A percentile compares a stretch with the other conserved stretches of the same genome.
Evolutionary conservation across 176 grass and related monocot species (phyloP).

Genomic region (Eremochloa ophiuroides): DNA sequence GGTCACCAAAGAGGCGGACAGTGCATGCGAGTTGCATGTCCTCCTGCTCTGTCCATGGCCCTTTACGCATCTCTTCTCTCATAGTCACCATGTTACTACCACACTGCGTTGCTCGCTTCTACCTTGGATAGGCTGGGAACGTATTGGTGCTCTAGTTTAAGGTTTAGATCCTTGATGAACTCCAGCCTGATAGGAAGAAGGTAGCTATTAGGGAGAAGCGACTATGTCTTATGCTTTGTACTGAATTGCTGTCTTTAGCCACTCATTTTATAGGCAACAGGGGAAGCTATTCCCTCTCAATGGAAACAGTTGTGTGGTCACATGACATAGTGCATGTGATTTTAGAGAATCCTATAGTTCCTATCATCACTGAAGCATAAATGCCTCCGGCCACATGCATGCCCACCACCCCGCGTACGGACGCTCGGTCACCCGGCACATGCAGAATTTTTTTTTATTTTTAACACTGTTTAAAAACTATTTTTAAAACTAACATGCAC

Average conservation of each 20-base stretch:
- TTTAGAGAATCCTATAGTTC: not conserved
- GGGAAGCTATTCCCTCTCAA: not conserved
- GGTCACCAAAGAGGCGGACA: slow-evolving; percentile 86
- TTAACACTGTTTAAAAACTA: too few relatives aligned
- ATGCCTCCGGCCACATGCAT: too few relatives aligned
- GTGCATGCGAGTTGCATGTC: slow-evolving; percentile 88
- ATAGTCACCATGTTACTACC: slow-evolving; percentile 58
- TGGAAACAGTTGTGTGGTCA: not conserved
- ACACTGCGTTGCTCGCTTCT: slow-evolving; percentile 27
- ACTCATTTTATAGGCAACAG: slow-evolving; percentile 71
- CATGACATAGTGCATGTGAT: not conserved
- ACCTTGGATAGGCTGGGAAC: slow-evolving; percentile 37
- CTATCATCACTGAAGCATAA: slow-evolving; percentile 2
- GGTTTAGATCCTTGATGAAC: slow-evolving; percentile 28
- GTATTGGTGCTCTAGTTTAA: slow-evolving; percentile 32
- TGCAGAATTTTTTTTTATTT: too few relatives aligned
- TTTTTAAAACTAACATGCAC: too few relatives aligned
- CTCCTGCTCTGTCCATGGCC: slow-evolving; percentile 86
- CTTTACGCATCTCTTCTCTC: slow-evolving; percentile 70
- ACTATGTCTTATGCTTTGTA: slow-evolving; percentile 36
- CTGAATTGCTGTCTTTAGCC: slow-evolving; percentile 45
- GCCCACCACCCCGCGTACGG: too few relatives aligned
- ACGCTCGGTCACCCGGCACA: too few relatives aligned
- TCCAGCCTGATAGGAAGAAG: slow-evolving; percentile 26
- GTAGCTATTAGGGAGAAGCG: slow-evolving; percentile 11